Evolutionary conservation across 768 basidiomycete species (phyloP), one percentile per base, ranked within the genome.

Genomic region (Austroboletus eburneus): DNA sequence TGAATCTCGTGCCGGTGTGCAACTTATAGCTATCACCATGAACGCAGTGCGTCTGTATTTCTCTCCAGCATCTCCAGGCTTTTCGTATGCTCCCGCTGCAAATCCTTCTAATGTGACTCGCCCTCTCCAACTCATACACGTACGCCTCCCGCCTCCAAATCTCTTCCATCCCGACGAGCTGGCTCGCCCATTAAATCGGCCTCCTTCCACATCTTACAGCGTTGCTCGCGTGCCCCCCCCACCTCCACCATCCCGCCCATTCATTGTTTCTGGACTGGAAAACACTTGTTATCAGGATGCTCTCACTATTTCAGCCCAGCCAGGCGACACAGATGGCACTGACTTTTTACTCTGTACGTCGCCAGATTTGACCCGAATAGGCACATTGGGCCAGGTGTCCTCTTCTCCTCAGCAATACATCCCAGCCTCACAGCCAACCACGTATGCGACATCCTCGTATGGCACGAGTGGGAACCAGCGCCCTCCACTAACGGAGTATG

Each of bases 31-130:
- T 2, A 68, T 94, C 39, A 91, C 92, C 20, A 72, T 76, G 23
- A 92, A 85, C 42, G 93, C 90, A 12, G 79, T 87, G 3, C 82
- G 94, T 41, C 72, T 95, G 1, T 97, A 90, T 71, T 91, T 96
- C 61, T 77, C 78, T 2, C 76, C 85, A 3, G 69, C 76, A 4
- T 57, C 69, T 0, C 66, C 69, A 42, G 69, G 70, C 20, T 83
- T 80, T 62, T 69, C 75, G 36, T 79, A 76, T 50, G 68, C 70
- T 22, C 61, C 70, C 10, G 60, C 58, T 17, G 63, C 68, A 16
- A 60, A 41, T 35, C 34, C 55, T 27, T 27, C 58, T 3, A 61
- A 59, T 59, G 53, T 51, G 45, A 59, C 48, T 45, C 72, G 56
- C 41, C 66, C 75, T 30, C 71, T 91, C 30, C 79, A 85, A 53